These are phyloP conservation scores for Gynandropsis gynandra DNA, from an alignment of 345 rosid genomes.

Conservation along the genomic window DNA sequence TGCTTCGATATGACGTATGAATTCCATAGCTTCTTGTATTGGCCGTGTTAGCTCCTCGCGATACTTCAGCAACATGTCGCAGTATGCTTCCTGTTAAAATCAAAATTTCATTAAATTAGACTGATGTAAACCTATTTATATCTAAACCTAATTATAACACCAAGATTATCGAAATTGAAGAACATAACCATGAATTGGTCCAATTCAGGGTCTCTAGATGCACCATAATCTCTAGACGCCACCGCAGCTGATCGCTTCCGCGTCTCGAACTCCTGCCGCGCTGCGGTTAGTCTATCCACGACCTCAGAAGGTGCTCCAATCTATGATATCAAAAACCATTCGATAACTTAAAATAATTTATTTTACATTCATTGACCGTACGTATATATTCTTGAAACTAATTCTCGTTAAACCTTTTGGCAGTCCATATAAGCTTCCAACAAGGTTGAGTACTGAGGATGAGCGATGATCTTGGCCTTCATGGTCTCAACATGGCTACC, in stretches of 20 bases:
- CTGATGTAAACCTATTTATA: background rate
- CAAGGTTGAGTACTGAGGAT: conserved; percentile 83
- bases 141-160: background rate
- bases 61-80: conserved; percentile 91
- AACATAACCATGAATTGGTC: conserved; percentile 91
- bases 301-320: conserved; percentile 96
- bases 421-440: conserved; percentile 94
- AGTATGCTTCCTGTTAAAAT: conserved; percentile 76
- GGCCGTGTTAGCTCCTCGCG: conserved; percentile 89
- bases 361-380: background rate
- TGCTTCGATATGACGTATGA: conserved; percentile 91
- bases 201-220: conserved; percentile 74
- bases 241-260: conserved; percentile 54
- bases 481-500: conserved; percentile 45
- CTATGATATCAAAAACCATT: conserved; percentile 22
- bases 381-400: background rate
- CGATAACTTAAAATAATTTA: conserved; percentile 3
- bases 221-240: conserved; percentile 17
- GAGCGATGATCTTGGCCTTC: conserved; percentile 90
- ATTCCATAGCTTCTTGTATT: conserved; percentile 94
- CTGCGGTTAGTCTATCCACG: conserved; percentile 56
- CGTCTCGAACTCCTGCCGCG: conserved; percentile 70
- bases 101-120: background rate
- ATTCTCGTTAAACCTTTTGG: conserved; percentile 51
- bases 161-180: background rate